phyloP scores from a whole-genome alignment of 83 land plant genomes.

The Picea abies region DNA sequence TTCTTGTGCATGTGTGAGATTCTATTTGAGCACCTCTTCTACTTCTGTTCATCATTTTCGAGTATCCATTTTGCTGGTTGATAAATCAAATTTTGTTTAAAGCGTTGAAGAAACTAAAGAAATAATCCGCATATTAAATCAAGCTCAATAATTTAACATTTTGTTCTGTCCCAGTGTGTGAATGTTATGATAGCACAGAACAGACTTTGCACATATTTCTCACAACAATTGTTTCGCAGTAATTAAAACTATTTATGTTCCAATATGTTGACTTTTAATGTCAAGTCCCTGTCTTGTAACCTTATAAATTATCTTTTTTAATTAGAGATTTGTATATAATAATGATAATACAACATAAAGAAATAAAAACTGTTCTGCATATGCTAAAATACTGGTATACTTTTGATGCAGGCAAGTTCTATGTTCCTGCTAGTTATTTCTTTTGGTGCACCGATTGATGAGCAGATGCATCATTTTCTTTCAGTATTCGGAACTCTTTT shows the following conservation, averaged over 20 bases:
- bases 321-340: not conserved
- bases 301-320: not conserved
- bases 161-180: not conserved
- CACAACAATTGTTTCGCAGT: not conserved
- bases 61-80: no score
- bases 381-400: not conserved
- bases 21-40: no score
- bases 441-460: constrained; percentile 37
- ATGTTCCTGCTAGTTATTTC: constrained; percentile 53
- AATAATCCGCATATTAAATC: no score
- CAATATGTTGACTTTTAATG: not conserved
- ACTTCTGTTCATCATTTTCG: no score
- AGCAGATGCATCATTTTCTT: constrained; percentile 30
- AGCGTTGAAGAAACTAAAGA: no score
- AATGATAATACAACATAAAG: not conserved
- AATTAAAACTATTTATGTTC: not conserved
- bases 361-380: not conserved
- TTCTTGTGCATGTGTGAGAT: no score
- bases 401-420: constrained; percentile 49
- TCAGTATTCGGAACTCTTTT: constrained; percentile 61
- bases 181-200: not conserved
- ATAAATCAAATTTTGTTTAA: no score
- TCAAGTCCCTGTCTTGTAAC: not conserved
- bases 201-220: not conserved
- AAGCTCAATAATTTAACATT: not conserved